Conservation (phyloP, 495 filamentous ascomycete genomes). For the Daldinia concentrica region DNA sequence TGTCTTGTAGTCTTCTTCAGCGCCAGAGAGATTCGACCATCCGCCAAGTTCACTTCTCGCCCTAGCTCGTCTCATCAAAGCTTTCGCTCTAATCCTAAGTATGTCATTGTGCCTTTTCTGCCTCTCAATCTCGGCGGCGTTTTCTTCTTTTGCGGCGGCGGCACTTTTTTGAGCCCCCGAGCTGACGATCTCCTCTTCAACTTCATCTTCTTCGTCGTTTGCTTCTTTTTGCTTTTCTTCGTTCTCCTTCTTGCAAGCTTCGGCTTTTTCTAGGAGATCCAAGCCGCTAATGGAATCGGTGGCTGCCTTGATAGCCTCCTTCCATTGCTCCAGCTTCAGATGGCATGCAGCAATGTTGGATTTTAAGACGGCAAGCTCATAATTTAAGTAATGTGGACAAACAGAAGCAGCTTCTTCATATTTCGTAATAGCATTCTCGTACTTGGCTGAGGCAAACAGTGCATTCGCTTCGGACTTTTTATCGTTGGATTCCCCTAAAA, state of each 20-base stretch:
- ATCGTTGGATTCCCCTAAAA: conserved; percentile 75
- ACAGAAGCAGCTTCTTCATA: conserved; percentile 86
- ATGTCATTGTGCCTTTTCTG: conserved; percentile 66
- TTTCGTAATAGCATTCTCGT: conserved; percentile 84
- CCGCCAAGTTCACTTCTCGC: conserved; percentile 74
- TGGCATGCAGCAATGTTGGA: conserved; percentile 93
- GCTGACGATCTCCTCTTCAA: conserved; percentile 66
- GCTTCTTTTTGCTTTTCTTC: conserved; percentile 48
- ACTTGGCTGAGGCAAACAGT: conserved; percentile 75
- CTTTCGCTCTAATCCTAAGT: conserved; percentile 81
- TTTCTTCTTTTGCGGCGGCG: conserved; percentile 53
- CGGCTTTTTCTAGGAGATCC: conserved; percentile 61
- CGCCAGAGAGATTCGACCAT: conserved; percentile 84
- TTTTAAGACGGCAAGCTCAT: conserved; percentile 85
- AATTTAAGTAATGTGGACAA: conserved; percentile 89
- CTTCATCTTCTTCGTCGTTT: conserved; percentile 67
- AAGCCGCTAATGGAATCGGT: conserved; percentile 76
- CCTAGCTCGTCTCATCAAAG: conserved; percentile 83
- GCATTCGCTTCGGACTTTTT: conserved; percentile 82
- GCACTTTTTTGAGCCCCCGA: conserved; percentile 60
- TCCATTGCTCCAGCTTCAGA: conserved; percentile 87
- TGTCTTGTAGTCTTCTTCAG: conserved; percentile 77
- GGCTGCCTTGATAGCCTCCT: conserved; percentile 78
- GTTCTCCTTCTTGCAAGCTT: conserved; percentile 25
- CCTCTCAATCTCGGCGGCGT: conserved; percentile 39